These are phyloP conservation scores for Candida namnaoensis DNA, from an alignment of 805 yeast genomes.

Conservation along the genomic window DNA sequence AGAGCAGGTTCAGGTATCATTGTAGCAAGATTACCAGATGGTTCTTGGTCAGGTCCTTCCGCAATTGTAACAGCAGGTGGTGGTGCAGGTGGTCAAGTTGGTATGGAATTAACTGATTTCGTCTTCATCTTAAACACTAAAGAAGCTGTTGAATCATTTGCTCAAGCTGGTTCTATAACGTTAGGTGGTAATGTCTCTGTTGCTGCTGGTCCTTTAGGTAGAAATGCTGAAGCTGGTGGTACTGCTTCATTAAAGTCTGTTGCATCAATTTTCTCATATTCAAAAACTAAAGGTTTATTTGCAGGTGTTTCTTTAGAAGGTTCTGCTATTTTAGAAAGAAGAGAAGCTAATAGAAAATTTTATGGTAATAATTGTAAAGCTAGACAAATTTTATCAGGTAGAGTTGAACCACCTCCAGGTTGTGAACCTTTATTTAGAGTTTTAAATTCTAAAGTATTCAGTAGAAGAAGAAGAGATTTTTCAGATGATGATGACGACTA, in stretches of 20 bases:
- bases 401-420: slow-evolving; percentile 88
- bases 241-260: slow-evolving; percentile 82
- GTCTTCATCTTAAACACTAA: slow-evolving; percentile 83
- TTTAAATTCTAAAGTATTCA: slow-evolving; percentile 78
- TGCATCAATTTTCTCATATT: slow-evolving; percentile 87
- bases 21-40: slow-evolving; percentile 90
- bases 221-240: slow-evolving; percentile 97
- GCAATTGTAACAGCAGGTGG: slow-evolving; percentile 97
- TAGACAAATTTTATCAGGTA: slow-evolving; percentile 73
- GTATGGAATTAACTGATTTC: slow-evolving; percentile 93
- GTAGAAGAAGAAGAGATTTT: slow-evolving; percentile 34
- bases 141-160: slow-evolving; percentile 88
- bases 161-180: slow-evolving; percentile 90
- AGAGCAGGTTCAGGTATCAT: slow-evolving; percentile 97
- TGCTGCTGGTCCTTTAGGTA: slow-evolving; percentile 96
- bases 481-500: slow-evolving; percentile 55
- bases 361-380: slow-evolving; percentile 88
- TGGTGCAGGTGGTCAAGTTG: slow-evolving; percentile 97
- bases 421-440: slow-evolving; percentile 83
- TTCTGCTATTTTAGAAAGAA: slow-evolving; percentile 90
- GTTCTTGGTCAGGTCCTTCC: slow-evolving; percentile 95
- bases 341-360: slow-evolving; percentile 94
- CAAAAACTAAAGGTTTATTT: slow-evolving; percentile 92
- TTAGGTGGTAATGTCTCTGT: slow-evolving; percentile 91
- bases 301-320: slow-evolving; percentile 98